Evolutionary conservation across 768 basidiomycete genomes (phyloP).

Genomic region (Sporobolomyces pararoseus): DNA sequence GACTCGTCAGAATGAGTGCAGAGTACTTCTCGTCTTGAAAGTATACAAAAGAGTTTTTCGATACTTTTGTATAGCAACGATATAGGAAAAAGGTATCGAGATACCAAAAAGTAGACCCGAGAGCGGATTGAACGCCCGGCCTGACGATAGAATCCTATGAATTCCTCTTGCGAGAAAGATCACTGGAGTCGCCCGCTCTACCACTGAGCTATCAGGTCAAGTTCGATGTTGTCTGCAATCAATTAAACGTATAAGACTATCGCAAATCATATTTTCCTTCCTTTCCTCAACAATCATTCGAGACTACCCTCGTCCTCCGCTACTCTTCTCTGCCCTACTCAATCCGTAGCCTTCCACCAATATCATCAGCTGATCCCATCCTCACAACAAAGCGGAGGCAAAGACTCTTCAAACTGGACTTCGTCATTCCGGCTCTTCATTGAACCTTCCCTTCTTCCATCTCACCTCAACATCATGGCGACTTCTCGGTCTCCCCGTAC

Average conservation of each 20-base stretch:
- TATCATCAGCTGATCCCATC: background rate
- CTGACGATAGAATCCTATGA: slow-evolving; percentile 25
- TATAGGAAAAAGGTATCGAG: too few relatives aligned
- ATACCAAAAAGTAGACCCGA: slow-evolving; percentile 29
- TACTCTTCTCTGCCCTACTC: too few relatives aligned
- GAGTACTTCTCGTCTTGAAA: too few relatives aligned
- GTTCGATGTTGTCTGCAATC: background rate
- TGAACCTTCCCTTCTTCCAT: background rate
- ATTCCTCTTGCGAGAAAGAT: background rate
- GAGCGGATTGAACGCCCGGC: slow-evolving; percentile 30
- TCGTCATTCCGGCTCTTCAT: background rate
- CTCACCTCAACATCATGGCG: slow-evolving; percentile 5
- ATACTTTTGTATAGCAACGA: background rate
- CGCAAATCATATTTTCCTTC: background rate
- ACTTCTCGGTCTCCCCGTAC: background rate
- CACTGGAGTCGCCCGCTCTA: slow-evolving; percentile 36
- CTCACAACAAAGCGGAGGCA: too few relatives aligned
- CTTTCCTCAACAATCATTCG: background rate
- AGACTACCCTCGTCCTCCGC: too few relatives aligned
- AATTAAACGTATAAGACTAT: background rate
- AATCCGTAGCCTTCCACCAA: background rate
- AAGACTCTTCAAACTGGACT: background rate
- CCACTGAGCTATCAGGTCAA: slow-evolving; percentile 31
- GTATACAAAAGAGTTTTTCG: too few relatives aligned
- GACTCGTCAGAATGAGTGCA: too few relatives aligned